Conservation (phyloP, 2,329 filamentous ascomycete species). For the Xylariaceae sp. region DNA sequence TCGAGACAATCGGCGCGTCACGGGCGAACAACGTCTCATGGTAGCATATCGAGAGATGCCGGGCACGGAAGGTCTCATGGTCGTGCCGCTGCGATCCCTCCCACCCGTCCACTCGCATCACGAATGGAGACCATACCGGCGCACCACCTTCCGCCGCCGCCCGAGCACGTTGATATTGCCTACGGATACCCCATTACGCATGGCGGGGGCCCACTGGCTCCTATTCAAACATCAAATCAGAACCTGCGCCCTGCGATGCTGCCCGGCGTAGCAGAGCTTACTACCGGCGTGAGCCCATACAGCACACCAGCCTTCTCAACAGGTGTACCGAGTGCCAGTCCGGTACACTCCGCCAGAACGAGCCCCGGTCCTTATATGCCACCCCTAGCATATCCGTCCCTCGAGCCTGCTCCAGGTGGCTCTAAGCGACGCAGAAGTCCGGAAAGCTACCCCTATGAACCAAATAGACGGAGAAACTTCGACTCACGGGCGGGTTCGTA, state of each 20-base stretch:
- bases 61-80: constrained; percentile 36
- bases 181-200: constrained; percentile 33
- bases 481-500: constrained; percentile 16
- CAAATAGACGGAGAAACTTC: constrained; percentile 16
- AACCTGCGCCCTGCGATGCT: constrained; percentile 43
- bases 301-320: constrained; percentile 53
- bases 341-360: constrained; percentile 35
- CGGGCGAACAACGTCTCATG: constrained; percentile 44
- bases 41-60: constrained; percentile 40
- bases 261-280: constrained; percentile 61
- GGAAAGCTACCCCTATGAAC: constrained; percentile 29
- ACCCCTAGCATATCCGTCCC: constrained; percentile 31
- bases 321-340: constrained; percentile 36
- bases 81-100: constrained; percentile 16
- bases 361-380: constrained; percentile 41
- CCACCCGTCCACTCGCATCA: constrained; percentile 34
- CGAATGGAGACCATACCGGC: constrained; percentile 39
- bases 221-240: constrained; percentile 46
- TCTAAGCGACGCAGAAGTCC: constrained; percentile 53
- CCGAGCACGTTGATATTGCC: constrained; percentile 18
- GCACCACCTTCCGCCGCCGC: constrained; percentile 25
- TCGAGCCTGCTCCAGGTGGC: constrained; percentile 35
- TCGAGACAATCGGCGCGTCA: constrained; percentile 36
- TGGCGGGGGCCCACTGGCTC: constrained; percentile 42
- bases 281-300: constrained; percentile 60